Evolutionary conservation across 495 filamentous ascomycete species (phyloP).

Genomic region (Penicillium silybi): DNA sequence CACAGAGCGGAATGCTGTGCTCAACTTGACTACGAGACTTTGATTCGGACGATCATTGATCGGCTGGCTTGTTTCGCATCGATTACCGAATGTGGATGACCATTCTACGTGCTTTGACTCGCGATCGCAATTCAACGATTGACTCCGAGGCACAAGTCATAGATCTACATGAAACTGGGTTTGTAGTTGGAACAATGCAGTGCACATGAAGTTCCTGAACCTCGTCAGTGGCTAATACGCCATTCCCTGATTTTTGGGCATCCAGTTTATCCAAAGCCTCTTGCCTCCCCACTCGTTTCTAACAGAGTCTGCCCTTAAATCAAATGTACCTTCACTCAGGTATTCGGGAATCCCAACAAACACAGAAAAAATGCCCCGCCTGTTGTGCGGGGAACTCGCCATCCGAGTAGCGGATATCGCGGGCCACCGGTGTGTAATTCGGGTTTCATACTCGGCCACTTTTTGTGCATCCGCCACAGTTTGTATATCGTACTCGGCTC

Average conservation of each 20-base stretch:
- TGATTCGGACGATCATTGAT: neutral
- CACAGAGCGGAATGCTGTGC: neutral
- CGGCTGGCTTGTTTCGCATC: neutral
- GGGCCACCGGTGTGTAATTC: constrained; percentile 18
- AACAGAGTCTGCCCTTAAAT: constrained; percentile 21
- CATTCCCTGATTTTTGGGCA: neutral
- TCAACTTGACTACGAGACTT: neutral
- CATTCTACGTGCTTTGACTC: neutral
- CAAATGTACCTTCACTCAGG: constrained; percentile 26
- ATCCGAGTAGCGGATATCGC: constrained; percentile 22
- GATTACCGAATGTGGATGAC: neutral
- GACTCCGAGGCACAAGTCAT: neutral
- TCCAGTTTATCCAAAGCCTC: constrained; percentile 1
- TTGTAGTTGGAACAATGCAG: neutral
- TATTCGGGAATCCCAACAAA: constrained; percentile 27
- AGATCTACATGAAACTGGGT: neutral
- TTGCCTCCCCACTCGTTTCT: constrained; percentile 6
- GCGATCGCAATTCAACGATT: neutral
- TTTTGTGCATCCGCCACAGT: constrained; percentile 15
- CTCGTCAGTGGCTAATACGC: neutral
- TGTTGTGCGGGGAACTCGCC: constrained; percentile 7
- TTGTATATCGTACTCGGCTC: constrained; percentile 24
- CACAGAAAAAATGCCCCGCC: constrained; percentile 21
- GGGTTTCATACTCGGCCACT: constrained; percentile 29
- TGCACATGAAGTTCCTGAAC: neutral